A percentile compares a stretch with the other conserved stretches of the same genome.
Evolutionary conservation across 2,329 filamentous ascomycete genomes (phyloP).

Genomic region (Pseudomassariella vexata): DNA sequence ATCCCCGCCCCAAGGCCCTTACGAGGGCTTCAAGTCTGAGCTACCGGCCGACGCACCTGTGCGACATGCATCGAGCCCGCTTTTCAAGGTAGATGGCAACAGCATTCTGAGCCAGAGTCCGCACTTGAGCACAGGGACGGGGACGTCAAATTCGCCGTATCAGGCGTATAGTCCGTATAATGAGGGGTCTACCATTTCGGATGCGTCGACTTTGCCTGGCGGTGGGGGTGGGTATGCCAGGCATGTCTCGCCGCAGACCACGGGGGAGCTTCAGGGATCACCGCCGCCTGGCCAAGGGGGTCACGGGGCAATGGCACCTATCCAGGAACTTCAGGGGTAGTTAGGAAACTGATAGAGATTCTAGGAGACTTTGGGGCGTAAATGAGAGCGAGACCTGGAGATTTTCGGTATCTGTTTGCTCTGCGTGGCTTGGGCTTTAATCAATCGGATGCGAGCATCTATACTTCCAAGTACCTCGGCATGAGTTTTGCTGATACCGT

Average conservation of each 20-base stretch:
- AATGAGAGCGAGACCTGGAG: no score
- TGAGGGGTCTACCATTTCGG: constrained; percentile 1
- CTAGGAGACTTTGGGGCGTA: no score
- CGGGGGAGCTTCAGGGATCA: background rate
- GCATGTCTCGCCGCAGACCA: constrained; percentile 1
- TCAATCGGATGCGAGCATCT: no score
- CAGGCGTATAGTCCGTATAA: background rate
- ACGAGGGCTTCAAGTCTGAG: constrained; percentile 5
- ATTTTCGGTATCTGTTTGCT: no score
- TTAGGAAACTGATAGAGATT: no score
- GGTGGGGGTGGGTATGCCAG: background rate
- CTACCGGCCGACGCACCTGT: constrained; percentile 5
- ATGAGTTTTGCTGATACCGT: no score
- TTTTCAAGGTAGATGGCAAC: background rate
- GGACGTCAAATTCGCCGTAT: constrained; percentile 2
- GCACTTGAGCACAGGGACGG: constrained; percentile 1
- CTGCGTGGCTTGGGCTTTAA: no score
- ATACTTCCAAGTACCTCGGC: no score
- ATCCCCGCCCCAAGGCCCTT: background rate
- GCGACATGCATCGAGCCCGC: background rate
- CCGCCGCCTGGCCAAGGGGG: background rate
- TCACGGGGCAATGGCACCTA: background rate
- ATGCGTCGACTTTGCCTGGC: background rate
- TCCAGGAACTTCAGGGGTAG: background rate
- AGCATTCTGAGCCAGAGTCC: background rate